A percentile compares a stretch with the other conserved stretches of the same genome.
These are phyloP conservation scores for Chamaecrista fasciculata DNA, from an alignment of 306 rosid species.

Conservation along the genomic window DNA sequence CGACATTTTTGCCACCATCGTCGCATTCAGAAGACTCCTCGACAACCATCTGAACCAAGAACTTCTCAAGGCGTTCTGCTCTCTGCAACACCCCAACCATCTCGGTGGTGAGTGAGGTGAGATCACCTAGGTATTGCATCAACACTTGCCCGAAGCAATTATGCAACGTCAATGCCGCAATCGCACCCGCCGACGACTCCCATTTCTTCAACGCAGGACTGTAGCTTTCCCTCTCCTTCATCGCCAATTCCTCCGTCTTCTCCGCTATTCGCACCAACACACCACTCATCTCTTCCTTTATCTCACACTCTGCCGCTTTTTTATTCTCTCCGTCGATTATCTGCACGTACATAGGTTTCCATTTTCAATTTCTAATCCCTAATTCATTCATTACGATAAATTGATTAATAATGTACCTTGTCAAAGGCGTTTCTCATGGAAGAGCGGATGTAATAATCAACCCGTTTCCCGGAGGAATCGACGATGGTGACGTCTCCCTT, in stretches of 20 bases:
- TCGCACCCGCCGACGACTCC: slow-evolving; percentile 58
- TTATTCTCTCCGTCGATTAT: slow-evolving; percentile 46
- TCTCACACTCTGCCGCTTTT: slow-evolving; percentile 32
- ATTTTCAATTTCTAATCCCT: no score
- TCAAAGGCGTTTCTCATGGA: slow-evolving; percentile 62
- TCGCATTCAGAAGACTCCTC: slow-evolving; percentile 70
- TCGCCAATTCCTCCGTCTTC: slow-evolving; percentile 74
- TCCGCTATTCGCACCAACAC: slow-evolving; percentile 64
- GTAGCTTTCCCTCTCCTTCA: slow-evolving; percentile 71
- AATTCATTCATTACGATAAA: no score
- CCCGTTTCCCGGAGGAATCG: slow-evolving; percentile 62
- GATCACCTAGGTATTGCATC: slow-evolving; percentile 67
- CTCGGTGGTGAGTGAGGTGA: slow-evolving; percentile 46
- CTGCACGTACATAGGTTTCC: slow-evolving; percentile 42
- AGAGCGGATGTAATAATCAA: slow-evolving; percentile 64
- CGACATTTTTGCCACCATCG: slow-evolving; percentile 62
- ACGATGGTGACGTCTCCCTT: slow-evolving; percentile 52
- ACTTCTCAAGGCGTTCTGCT: slow-evolving; percentile 80
- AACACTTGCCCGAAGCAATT: slow-evolving; percentile 67
- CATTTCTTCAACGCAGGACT: slow-evolving; percentile 71
- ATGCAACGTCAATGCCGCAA: slow-evolving; percentile 79
- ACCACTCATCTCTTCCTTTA: slow-evolving; percentile 47
- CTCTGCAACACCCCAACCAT: slow-evolving; percentile 66
- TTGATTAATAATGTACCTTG: slow-evolving; percentile 59
- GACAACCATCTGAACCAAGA: slow-evolving; percentile 79